Evolutionary conservation across 129 eudicot genomes (phyloP), one percentile per base, ranked within the genome.

Genomic region (Lactuca saligna): DNA sequence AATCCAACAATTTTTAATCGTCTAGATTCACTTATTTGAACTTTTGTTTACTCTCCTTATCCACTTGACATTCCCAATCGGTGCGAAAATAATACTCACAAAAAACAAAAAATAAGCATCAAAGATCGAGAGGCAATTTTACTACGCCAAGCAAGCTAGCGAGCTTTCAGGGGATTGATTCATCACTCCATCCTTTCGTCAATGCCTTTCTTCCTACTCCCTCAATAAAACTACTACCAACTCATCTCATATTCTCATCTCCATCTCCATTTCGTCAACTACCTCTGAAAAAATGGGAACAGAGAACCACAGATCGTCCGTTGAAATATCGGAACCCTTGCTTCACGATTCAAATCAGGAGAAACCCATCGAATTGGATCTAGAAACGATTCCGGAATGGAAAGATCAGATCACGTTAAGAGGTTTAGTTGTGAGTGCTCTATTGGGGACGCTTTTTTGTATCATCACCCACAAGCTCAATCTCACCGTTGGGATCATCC

Each of bases 401-500:
- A 83, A 83, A 32, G 96, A 91, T 9, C 96, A 91, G 85, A 91
- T 91, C 59, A 91, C 96, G 4, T 17, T 88, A 11, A 73, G 97
- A 62, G 97, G 97, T 2, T 78, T 91, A 15, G 81, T 83, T 6
- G 97, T 88, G 17, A 91, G 97, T 69, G 96, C 84, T 35, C 3
- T 88, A 8, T 50, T 91, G 64, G 97, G 97, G 4, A 69, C 96
- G 0, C 83, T 91, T 4, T 91, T 91, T 56, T 88, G 96, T 57
- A 81, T 91, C 48, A 91, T 91, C 75, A 85, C 97, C 0, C 97
- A 91, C 78, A 91, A 91, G 86, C 87, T 91, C 49, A 91, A 91
- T 82, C 84, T 91, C 4, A 91, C 97, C 8, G 96, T 88, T 8
- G 97, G 97, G 50, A 91, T 91, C 32, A 91, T 88, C n/a, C 97